These are phyloP conservation scores for Globisporangium middletonii DNA, from an alignment of 352 stramenopile genomes.

Conservation along the genomic window DNA sequence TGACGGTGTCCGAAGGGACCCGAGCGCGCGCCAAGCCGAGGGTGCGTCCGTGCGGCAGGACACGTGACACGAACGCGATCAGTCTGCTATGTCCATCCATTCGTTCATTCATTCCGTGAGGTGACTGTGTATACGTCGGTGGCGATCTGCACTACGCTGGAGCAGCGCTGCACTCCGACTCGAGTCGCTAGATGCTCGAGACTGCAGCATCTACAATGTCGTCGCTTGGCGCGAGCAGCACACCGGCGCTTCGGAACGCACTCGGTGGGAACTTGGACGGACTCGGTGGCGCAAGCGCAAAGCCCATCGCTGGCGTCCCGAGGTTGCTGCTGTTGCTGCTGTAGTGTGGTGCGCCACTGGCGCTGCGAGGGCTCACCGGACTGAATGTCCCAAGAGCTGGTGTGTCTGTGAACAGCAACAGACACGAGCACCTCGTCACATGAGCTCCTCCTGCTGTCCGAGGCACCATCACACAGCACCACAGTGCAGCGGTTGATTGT, in stretches of 20 bases:
- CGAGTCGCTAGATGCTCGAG: constrained; percentile 9
- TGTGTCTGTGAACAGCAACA: neutral
- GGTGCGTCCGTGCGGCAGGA: no score
- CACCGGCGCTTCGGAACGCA: constrained; percentile 21
- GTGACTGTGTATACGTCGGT: no score
- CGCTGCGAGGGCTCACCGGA: neutral
- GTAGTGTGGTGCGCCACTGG: constrained; percentile 1
- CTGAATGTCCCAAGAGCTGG: neutral
- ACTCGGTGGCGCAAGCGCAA: constrained; percentile 20
- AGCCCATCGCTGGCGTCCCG: constrained; percentile 2
- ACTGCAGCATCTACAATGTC: constrained; percentile 3
- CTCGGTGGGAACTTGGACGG: constrained; percentile 30
- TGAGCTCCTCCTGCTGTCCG: no score
- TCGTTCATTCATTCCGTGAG: no score
- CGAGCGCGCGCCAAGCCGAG: no score
- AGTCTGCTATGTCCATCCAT: no score
- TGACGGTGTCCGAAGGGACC: no score
- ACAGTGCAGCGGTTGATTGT: neutral
- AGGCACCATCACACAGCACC: neutral
- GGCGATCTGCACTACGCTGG: no score
- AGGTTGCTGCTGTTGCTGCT: neutral
- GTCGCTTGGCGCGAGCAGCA: constrained; percentile 2
- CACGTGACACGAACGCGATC: no score
- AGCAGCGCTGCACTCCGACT: no score
- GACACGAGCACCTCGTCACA: neutral